A percentile compares a stretch with the other conserved stretches of the same genome.
Conservation (phyloP, 352 stramenopile species). For the Globisporangium rhizosaccharum region DNA sequence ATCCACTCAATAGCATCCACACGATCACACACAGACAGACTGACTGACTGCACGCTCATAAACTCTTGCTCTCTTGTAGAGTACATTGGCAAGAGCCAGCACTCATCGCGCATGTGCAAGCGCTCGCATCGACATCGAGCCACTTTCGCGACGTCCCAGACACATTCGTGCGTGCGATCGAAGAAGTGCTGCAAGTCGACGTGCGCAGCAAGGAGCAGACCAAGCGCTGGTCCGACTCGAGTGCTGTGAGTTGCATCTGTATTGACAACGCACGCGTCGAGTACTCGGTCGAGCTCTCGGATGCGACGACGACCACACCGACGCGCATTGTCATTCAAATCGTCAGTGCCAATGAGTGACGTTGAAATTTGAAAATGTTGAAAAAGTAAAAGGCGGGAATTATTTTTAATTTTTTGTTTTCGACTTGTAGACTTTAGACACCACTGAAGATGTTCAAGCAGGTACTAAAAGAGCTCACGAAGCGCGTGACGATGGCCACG, state of each 20-base stretch:
- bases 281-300: constrained; percentile 24
- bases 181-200: constrained; percentile 65
- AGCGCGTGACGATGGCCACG: constrained; percentile 20
- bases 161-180: constrained; percentile 37
- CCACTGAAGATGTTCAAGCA: not conserved
- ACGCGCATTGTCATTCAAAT: too few species aligned
- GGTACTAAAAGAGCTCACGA: not conserved
- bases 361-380: not conserved
- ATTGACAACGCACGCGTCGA: constrained; percentile 52
- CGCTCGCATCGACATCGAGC: constrained; percentile 30
- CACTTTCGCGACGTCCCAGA: constrained; percentile 33
- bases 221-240: constrained; percentile 28
- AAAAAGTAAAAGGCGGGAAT: not conserved
- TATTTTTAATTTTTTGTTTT: too few species aligned
- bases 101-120: constrained; percentile 20
- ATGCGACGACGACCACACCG: not conserved
- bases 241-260: constrained; percentile 36
- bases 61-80: constrained; percentile 6
- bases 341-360: too few species aligned
- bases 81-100: constrained; percentile 41
- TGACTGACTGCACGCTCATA: not conserved
- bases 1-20: not conserved
- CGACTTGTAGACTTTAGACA: too few species aligned
- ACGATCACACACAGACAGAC: not conserved
- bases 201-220: constrained; percentile 78